Evolutionary conservation across 108 stramenopile genomes (phyloP), one percentile per base, ranked within the genome.

Genomic region (Schizochytrium sp.): DNA sequence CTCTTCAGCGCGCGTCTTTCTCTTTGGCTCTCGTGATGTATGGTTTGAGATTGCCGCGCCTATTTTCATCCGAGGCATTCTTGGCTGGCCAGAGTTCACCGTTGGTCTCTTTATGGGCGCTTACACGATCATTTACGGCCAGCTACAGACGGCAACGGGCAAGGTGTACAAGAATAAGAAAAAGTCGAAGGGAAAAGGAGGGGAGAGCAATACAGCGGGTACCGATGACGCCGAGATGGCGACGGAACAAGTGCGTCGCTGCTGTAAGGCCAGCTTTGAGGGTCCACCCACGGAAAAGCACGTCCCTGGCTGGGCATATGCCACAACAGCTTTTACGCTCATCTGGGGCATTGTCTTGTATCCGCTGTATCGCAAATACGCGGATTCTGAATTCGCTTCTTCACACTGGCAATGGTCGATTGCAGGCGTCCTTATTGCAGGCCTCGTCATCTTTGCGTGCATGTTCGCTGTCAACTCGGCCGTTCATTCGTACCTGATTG

Each of bases 401-500:
- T 23, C 63, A 18, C 63, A 23, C 25, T 69, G 63, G 63, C 63
- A 69, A 23, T n/a, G 55, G 41, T 90, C 89, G 14, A 76, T 96
- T 94, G 95, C 93, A 4, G 89, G 89, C 4, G 96, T 95, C 92
- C 71, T 97, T 41, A 87, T 96, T 44, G 60, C 91, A 18, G 92
- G 95, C 44, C 90, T 97, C 43, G 92, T 96, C 58, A 72, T 92
- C 18, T 98, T 98, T 88, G 97, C 97, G 4, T 88, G 95, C 21
- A 94, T 98, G 58, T 98, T 98, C 90, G 97, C 97, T 8, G 94
- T 97, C 89, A 98, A 98, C 88, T 97, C 96, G 4, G 95, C 95
- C 63, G 95, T 98, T 48, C 97, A 98, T 91, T 97, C 96, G 18
- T 98, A 93, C 88, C 89, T 98, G 58, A 96, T 98, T 21, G 97